Conservation (phyloP, 2,329 filamentous ascomycete species). For the Fusarium sp. region DNA sequence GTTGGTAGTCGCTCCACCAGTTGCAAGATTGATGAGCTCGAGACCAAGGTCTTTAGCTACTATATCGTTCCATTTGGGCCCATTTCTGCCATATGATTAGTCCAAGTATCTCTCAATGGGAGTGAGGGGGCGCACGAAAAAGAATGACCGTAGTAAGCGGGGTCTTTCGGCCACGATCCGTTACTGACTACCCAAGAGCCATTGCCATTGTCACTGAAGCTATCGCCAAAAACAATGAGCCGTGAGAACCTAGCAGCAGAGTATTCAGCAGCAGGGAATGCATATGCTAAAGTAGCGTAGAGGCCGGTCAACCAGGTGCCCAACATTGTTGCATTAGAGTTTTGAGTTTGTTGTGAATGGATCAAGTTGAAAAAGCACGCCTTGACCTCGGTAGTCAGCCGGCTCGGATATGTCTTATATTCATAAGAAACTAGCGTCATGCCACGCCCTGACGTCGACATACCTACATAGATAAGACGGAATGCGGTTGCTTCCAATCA, state of each 20-base stretch:
- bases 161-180: constrained; percentile 35
- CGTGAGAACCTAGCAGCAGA: background rate
- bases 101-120: accelerated
- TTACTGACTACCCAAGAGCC: constrained; percentile 39
- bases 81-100: constrained; percentile 8
- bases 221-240: constrained; percentile 39
- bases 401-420: constrained; percentile 19
- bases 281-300: background rate
- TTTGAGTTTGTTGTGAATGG: constrained; percentile 10
- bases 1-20: constrained; percentile 32
- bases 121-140: background rate
- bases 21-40: constrained; percentile 34
- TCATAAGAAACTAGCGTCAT: constrained; percentile 6
- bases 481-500: too few species aligned
- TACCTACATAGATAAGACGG: too few species aligned
- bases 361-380: background rate
- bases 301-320: background rate
- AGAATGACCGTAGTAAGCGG: constrained; percentile 35
- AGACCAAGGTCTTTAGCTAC: constrained; percentile 12
- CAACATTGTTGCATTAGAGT: constrained; percentile 4
- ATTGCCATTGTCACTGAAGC: constrained; percentile 41
- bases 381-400: constrained; percentile 21
- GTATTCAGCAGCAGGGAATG: background rate
- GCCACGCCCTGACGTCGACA: background rate
- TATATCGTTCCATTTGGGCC: constrained; percentile 33